Conservation (phyloP, 2,329 filamentous ascomycete species). For the Xylariaceae sp. region DNA sequence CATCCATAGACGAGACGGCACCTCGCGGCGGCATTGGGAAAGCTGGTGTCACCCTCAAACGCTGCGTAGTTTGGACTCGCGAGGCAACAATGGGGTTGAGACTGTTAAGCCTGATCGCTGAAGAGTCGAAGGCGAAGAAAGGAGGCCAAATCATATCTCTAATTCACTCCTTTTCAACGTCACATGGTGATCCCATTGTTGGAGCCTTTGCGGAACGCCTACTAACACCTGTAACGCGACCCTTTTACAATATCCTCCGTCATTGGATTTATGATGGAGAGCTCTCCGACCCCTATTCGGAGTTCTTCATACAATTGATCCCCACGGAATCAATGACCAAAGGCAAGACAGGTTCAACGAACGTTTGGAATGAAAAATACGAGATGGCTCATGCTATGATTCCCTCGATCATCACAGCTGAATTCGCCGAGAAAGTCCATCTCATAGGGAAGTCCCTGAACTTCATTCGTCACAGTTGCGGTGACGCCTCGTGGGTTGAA, state of each 20-base stretch:
- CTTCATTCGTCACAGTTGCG: conserved; percentile 94
- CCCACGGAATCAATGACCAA: conserved; percentile 46
- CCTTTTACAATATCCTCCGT: conserved; percentile 93
- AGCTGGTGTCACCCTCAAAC: conserved; percentile 85
- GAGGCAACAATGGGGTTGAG: conserved; percentile 94
- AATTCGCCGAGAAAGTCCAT: conserved; percentile 95
- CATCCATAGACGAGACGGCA: conserved; percentile 62
- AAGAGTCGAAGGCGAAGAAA: conserved; percentile 75
- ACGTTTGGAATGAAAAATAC: conserved; percentile 98
- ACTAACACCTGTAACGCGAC: conserved; percentile 77
- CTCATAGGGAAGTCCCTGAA: conserved; percentile 97
- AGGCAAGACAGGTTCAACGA: conserved; percentile 63
- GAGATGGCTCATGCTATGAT: conserved; percentile 80
- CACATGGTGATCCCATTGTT: conserved; percentile 92
- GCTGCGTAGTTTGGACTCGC: conserved; percentile 94
- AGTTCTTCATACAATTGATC: conserved; percentile 93
- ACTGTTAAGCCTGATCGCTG: conserved; percentile 88
- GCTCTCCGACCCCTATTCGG: conserved; percentile 87
- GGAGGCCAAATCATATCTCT: conserved; percentile 90
- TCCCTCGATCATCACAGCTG: conserved; percentile 84
- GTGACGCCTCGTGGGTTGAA: conserved; percentile 91
- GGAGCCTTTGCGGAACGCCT: conserved; percentile 87
- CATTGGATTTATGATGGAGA: conserved; percentile 99
- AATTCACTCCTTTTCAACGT: conserved; percentile 88
- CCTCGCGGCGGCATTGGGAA: conserved; percentile 71